phyloP scores from a whole-genome alignment of 23 red algal genomes.

The Chondrus crispus region DNA sequence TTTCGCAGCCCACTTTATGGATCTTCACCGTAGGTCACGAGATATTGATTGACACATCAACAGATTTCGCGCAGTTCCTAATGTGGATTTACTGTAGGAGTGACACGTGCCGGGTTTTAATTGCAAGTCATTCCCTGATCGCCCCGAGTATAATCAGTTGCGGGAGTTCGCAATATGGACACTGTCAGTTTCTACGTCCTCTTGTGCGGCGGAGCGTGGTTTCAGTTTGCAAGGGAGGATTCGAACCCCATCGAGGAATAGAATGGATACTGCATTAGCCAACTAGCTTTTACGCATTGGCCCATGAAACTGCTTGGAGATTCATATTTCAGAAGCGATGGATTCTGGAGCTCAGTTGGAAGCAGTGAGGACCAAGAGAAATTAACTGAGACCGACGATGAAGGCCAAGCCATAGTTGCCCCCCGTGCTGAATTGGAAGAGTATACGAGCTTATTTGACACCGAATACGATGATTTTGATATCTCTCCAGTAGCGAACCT shows the following conservation, averaged over 20 bases:
- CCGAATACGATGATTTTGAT: too few species aligned
- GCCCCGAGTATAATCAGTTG: neutral
- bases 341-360: too few species aligned
- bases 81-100: neutral
- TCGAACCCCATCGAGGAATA: neutral
- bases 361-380: too few species aligned
- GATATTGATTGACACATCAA: neutral
- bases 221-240: neutral
- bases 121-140: neutral
- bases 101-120: neutral
- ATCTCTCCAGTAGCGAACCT: too few species aligned
- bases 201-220: neutral
- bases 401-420: too few species aligned
- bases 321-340: too few species aligned
- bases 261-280: neutral
- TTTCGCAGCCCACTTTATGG: neutral
- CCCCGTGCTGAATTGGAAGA: too few species aligned
- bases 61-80: neutral
- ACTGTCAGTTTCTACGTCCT: neutral
- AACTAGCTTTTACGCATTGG: slow-evolving; percentile 1
- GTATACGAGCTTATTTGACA: too few species aligned
- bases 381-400: too few species aligned
- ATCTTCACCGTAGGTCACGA: neutral
- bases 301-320: neutral
- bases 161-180: neutral